These are phyloP conservation scores for Cladosporium sp. DNA, from an alignment of 2,329 filamentous ascomycete genomes.

Conservation along the genomic window DNA sequence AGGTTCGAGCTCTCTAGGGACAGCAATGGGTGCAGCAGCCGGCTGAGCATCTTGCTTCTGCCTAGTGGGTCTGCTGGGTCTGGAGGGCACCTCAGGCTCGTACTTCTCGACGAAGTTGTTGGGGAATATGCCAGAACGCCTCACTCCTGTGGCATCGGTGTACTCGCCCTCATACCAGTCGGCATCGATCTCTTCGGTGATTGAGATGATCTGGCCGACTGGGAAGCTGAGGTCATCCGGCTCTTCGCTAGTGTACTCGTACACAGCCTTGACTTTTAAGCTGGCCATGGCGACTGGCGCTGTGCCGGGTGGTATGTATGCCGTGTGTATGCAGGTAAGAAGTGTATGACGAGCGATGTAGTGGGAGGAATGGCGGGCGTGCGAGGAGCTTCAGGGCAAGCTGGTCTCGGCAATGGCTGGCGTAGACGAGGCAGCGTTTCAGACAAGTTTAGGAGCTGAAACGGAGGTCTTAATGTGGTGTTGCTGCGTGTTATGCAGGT, in stretches of 20 bases:
- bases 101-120: constrained; percentile 97
- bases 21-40: constrained; percentile 3
- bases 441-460: not conserved
- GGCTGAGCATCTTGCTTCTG: constrained; percentile 62
- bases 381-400: constrained; percentile 6
- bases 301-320: not conserved
- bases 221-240: constrained; percentile 92
- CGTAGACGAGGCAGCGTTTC: constrained; percentile 7
- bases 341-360: not conserved
- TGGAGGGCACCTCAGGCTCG: constrained; percentile 85
- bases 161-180: constrained; percentile 96
- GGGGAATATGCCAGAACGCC: constrained; percentile 85
- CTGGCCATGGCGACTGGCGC: constrained; percentile 40
- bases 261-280: constrained; percentile 95
- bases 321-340: not conserved
- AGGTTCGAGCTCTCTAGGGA: constrained; percentile 35
- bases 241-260: constrained; percentile 89
- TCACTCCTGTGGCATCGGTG: constrained; percentile 70
- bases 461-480: not conserved
- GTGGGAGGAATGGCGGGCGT: constrained; percentile 11
- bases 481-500: not conserved
- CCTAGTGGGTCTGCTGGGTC: constrained; percentile 71
- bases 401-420: constrained; percentile 12
- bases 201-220: constrained; percentile 85
- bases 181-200: constrained; percentile 86